A percentile compares a stretch with the other conserved stretches of the same genome.
Evolutionary conservation across 208 protist genomes (phyloP).

Genomic region (Crithidia brevicula): DNA sequence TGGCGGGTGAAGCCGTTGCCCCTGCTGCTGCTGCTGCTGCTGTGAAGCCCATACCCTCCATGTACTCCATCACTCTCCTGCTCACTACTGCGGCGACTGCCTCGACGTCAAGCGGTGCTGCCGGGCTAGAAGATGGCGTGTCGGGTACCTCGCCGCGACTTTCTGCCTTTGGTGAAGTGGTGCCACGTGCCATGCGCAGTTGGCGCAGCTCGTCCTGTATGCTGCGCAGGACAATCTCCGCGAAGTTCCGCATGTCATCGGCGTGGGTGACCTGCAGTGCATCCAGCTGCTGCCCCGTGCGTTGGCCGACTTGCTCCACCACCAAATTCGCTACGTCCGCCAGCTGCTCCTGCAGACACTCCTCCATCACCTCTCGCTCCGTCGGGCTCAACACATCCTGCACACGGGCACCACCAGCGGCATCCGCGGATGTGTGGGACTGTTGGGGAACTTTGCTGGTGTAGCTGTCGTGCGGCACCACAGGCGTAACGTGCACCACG

Average conservation of each 20-base stretch:
- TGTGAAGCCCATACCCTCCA: background rate
- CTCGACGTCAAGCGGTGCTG: constrained; percentile 23
- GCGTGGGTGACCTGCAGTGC: constrained; percentile 39
- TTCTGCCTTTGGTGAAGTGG: background rate
- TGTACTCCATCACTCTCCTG: constrained; percentile 19
- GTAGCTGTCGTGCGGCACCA: constrained; percentile 24
- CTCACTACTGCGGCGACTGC: constrained; percentile 28
- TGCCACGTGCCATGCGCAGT: constrained; percentile 13
- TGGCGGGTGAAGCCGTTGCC: background rate
- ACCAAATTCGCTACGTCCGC: constrained; percentile 69
- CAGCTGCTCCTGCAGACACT: constrained; percentile 59
- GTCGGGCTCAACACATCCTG: constrained; percentile 17
- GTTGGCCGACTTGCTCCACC: constrained; percentile 38
- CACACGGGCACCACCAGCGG: background rate
- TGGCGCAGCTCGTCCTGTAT: constrained; percentile 53
- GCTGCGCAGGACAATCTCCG: constrained; percentile 55
- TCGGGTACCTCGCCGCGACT: background rate
- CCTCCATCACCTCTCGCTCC: constrained; percentile 51
- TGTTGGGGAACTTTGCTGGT: constrained; percentile 4
- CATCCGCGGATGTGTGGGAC: constrained; percentile 6
- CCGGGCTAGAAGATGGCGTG: background rate
- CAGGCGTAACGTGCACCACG: constrained; percentile 49
- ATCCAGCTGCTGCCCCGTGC: constrained; percentile 39
- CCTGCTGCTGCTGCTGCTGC: background rate
- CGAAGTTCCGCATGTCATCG: constrained; percentile 35